Base-by-base conservation (phyloP, 2,329 filamentous ascomycete species). In the Paraphoma sp. region DNA sequence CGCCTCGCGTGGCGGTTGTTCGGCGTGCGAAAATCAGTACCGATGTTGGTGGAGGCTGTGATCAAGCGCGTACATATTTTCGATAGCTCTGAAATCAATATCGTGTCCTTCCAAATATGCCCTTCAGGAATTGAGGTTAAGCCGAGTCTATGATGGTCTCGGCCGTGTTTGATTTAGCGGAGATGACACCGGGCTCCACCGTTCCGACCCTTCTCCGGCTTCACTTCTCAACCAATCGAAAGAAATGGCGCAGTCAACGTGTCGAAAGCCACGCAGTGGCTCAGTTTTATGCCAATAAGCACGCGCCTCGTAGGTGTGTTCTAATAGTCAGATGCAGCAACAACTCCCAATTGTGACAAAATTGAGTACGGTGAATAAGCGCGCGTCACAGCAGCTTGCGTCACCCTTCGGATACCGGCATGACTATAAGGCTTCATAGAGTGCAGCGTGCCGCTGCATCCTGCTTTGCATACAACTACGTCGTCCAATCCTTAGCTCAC, bases 181-280 rank as follows among this genome's bases (percentile, higher is more conserved):
- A 53, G 36, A 47, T 42, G 33, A 14, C 51, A 6, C 47, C 38
- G 38, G 33, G 14, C 33, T 14, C 14, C 33, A 36, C 14, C 51
- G 9, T 8, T 16, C 40, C 40, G 38, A 18, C n/a, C n/a, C 29
- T 43, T 33, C 14, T 11, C 51, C n/a, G 31, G 14, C n/a, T 6
- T 16, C 23, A 18, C 9, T 14, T 16, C 28, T 23, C 29, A 44
- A 28, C 44, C 51, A 48, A 54, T 48, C 17, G 16, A 17, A 29
- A 42, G 17, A 54, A 48, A 54, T 54, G 51, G 51, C 51, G 51
- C 51, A 54, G 38, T 36, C 51, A 40, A 48, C 51, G 51, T 54
- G 51, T 48, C 51, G 51, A 45, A 29, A 53, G 51, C 40, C 51
- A 48, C 51, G 11, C 9, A 40, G 51, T 54, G 45, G 51, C 51